Conservation (phyloP, 2,329 filamentous ascomycete genomes). For the Claviceps purpurea region DNA sequence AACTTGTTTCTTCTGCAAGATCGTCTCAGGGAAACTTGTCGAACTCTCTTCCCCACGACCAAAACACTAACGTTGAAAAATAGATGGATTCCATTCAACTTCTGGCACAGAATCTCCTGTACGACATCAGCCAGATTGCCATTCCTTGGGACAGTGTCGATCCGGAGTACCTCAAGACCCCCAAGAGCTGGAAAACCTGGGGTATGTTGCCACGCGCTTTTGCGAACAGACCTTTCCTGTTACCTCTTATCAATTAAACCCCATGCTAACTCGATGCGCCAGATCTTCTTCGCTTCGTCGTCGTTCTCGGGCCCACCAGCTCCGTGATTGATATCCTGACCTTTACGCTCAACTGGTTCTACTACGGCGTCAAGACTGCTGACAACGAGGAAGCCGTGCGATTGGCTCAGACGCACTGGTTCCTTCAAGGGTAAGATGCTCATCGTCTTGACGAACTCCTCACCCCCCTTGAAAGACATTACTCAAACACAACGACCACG, state of each 20-base stretch:
- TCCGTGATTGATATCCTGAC: slow-evolving; percentile 16
- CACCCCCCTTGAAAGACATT: too few relatives aligned
- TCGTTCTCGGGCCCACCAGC: slow-evolving; percentile 15
- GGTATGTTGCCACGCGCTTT: neutral
- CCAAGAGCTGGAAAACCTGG: slow-evolving; percentile 14
- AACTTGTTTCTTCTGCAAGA: neutral
- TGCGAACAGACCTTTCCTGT: neutral
- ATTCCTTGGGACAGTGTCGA: slow-evolving; percentile 18
- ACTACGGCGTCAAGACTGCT: slow-evolving; percentile 11
- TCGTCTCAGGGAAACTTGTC: too few relatives aligned
- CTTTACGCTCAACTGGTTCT: slow-evolving; percentile 13
- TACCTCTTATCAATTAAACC: neutral
- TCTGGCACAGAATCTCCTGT: slow-evolving; percentile 16
- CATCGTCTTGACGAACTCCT: neutral
- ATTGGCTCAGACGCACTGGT: slow-evolving; percentile 16
- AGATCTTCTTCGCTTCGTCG: slow-evolving; percentile 16
- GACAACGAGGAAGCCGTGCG: slow-evolving; percentile 7
- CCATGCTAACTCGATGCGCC: neutral
- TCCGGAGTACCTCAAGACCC: slow-evolving; percentile 13
- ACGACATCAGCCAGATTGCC: slow-evolving; percentile 17
- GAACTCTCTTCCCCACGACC: neutral
- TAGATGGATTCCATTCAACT: slow-evolving; percentile 16
- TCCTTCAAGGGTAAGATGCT: slow-evolving; percentile 12
- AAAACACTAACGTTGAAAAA: neutral
- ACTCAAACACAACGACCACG: too few relatives aligned